phyloP scores from a whole-genome alignment of 495 filamentous ascomycete species.

The Aspergillus avenaceus region DNA sequence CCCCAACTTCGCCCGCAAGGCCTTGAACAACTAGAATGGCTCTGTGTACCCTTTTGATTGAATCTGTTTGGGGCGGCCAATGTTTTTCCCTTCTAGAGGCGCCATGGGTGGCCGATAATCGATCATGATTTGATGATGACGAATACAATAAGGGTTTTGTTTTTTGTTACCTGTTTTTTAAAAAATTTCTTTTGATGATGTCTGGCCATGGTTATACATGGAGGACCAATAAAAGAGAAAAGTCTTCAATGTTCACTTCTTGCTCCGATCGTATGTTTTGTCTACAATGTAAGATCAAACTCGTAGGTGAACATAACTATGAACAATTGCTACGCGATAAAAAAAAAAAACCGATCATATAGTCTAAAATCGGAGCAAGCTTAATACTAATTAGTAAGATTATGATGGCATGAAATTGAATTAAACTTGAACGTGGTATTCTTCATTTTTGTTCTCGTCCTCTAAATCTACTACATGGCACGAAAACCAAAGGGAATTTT shows the following conservation, averaged over 20 bases:
- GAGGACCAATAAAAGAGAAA: not conserved
- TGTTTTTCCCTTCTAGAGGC: conserved; percentile 4
- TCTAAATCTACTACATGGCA: conserved; percentile 19
- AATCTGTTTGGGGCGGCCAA: not conserved
- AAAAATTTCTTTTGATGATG: not conserved
- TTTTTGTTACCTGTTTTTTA: not conserved
- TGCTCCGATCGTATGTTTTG: too few relatives aligned
- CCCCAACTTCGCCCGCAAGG: conserved; percentile 85
- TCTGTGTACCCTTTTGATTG: conserved; percentile 1
- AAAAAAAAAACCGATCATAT: too few relatives aligned
- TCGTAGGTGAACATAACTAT: too few relatives aligned
- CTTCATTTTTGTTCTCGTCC: conserved; percentile 12
- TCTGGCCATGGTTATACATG: not conserved
- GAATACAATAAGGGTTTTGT: conserved; percentile 8
- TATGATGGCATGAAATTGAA: too few relatives aligned
- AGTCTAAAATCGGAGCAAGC: too few relatives aligned
- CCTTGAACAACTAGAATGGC: conserved; percentile 43
- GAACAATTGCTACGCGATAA: too few relatives aligned
- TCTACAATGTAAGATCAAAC: too few relatives aligned
- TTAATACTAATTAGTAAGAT: too few relatives aligned
- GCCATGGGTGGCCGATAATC: conserved; percentile 12
- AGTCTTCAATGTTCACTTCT: not conserved
- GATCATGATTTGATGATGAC: conserved; percentile 20
- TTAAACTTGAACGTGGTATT: conserved; percentile 12
- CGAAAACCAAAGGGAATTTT: conserved; percentile 8